A percentile compares a stretch with the other conserved stretches of the same genome.
These are phyloP conservation scores for Neurospora intermedia DNA, from an alignment of 495 filamentous ascomycete species.

Conservation along the genomic window DNA sequence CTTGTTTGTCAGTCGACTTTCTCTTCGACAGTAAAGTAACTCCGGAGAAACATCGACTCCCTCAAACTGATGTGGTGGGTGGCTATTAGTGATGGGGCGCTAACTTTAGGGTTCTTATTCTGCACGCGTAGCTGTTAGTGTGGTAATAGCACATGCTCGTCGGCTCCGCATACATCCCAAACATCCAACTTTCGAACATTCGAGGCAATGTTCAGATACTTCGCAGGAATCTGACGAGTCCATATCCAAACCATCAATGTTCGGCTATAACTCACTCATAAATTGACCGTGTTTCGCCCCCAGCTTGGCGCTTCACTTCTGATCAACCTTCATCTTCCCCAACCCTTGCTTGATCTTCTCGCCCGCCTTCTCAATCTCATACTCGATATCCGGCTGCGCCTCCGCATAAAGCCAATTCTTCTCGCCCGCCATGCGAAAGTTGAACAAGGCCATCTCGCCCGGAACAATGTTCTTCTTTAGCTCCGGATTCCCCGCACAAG, in stretches of 20 bases:
- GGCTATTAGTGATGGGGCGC: background rate
- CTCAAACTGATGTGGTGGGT: background rate
- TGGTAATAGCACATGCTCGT: background rate
- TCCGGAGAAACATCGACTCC: background rate
- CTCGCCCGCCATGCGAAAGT: constrained; percentile 43
- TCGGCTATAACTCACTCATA: background rate
- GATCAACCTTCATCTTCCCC: background rate
- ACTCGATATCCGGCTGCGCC: constrained; percentile 36
- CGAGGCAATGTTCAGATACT: background rate
- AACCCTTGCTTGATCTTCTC: constrained; percentile 13
- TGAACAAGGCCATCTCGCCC: constrained; percentile 42
- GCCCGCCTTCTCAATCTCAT: constrained; percentile 31
- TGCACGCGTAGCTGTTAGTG: background rate
- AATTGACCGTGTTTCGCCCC: background rate
- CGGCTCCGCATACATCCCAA: background rate
- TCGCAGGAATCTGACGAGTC: background rate
- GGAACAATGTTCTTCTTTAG: constrained; percentile 32
- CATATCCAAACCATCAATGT: background rate
- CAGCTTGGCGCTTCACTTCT: background rate
- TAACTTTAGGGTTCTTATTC: background rate
- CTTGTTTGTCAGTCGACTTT: background rate
- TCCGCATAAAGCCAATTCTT: constrained; percentile 32
- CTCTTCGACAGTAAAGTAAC: background rate
- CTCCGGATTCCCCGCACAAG: constrained; percentile 21
- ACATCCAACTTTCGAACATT: background rate